Evolutionary conservation across 2,329 filamentous ascomycete species (phyloP), one percentile per base, ranked within the genome.

Genomic region (Intubia oerlemansii): DNA sequence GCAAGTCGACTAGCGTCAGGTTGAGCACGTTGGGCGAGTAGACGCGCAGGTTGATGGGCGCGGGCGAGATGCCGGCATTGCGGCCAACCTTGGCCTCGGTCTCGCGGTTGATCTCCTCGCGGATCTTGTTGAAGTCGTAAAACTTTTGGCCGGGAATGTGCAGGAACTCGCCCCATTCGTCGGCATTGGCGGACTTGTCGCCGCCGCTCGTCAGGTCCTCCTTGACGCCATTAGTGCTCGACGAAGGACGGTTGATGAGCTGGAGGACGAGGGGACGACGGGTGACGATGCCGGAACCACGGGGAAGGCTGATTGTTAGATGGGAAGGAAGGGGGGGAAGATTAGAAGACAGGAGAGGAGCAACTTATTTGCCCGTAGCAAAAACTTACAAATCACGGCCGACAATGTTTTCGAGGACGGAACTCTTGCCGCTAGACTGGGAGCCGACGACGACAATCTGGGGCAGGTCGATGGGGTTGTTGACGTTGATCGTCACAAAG

Each of bases 371-470:
- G 20, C 13, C 14, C 6, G 4, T 16, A 22, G 10, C 10, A 22
- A 10, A 22, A 6, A n/a, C 20, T 22, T 22, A 22, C 12, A 98
- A 98, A 57, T 98, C 88, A 61, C 88, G 70, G 34, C 88, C 88
- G 33, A 98, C 88, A 46, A 98, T 98, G 48, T 98, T 98, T 56
- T 98, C 88, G 45, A 98, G 57, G 42, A 98, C 88, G 12, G 88
- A 98, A 64, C 82, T 93, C 72, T 98, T 98, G 57, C 88, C 88
- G 53, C 85, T 93, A 13, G 88, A 98, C 59, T 98, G 88, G 53
- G 84, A 93, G 47, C 88, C 88, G 33, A 98, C 88, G 41, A 98
- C 88, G 42, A 77, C 85, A 51, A 98, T 98, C 60, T 98, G 88
- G 31, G 88, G 88, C 38, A 98, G 59, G 59, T 98, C 88, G 62